Conservation (phyloP, 371 early-diverging fungal genomes). For the Zychaea mexicana region DNA sequence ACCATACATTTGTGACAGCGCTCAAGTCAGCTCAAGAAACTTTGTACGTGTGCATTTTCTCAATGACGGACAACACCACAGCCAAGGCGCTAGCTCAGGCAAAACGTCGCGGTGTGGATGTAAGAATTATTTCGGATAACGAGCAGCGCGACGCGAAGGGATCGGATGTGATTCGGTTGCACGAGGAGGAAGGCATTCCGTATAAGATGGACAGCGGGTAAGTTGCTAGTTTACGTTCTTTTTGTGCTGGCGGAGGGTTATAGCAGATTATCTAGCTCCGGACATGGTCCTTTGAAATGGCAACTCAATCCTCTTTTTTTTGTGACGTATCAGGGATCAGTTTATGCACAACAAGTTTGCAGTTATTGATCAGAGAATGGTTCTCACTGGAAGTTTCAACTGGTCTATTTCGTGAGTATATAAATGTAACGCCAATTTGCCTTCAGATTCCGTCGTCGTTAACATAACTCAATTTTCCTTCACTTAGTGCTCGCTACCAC, state of each 20-base stretch:
- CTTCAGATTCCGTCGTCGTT: not conserved
- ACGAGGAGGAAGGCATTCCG: constrained; percentile 50
- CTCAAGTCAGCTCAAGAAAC: constrained; percentile 50
- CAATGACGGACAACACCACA: constrained; percentile 60
- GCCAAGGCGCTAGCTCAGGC: constrained; percentile 54
- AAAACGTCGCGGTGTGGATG: constrained; percentile 56
- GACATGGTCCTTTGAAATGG: not conserved
- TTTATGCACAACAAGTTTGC: constrained; percentile 76
- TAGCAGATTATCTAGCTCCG: no score
- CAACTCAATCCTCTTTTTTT: not conserved
- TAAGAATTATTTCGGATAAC: constrained; percentile 64
- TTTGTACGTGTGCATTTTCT: constrained; percentile 57
- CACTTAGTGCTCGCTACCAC: constrained; percentile 51
- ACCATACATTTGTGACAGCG: constrained; percentile 48
- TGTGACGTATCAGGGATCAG: constrained; percentile 37
- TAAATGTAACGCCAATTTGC: not conserved
- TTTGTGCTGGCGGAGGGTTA: no score
- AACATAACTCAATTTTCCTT: not conserved
- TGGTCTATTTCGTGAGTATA: constrained; percentile 49
- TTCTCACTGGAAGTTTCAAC: constrained; percentile 54
- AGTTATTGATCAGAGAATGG: constrained; percentile 52
- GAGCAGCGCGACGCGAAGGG: constrained; percentile 58
- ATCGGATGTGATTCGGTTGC: constrained; percentile 52
- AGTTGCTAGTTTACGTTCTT: not conserved
- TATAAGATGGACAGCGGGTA: constrained; percentile 41